A percentile compares a stretch with the other conserved stretches of the same genome.
Conservation (phyloP, 2,329 filamentous ascomycete species). For the Pleomassaria siparia region DNA sequence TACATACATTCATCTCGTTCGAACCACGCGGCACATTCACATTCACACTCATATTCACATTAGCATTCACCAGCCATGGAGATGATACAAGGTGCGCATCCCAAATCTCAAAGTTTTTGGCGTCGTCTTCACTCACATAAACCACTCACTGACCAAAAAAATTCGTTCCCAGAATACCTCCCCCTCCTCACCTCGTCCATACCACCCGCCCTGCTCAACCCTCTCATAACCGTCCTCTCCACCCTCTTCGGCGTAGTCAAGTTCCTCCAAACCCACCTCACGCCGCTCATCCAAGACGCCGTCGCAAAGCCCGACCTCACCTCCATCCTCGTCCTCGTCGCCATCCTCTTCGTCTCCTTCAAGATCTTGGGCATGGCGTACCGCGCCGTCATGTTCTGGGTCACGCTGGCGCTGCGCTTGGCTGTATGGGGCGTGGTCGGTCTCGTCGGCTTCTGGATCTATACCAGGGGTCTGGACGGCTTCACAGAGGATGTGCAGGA, state of each 20-base stretch:
- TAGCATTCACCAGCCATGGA: neutral
- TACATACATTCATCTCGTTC: too few species aligned
- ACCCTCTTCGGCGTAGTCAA: conserved; percentile 26
- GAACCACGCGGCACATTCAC: neutral
- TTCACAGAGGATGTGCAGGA: conserved; percentile 60
- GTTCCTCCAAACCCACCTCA: conserved; percentile 31
- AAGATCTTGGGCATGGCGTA: conserved; percentile 69
- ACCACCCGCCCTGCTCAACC: conserved; percentile 32
- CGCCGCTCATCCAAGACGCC: conserved; percentile 30
- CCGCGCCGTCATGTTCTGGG: conserved; percentile 75
- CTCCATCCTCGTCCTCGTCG: conserved; percentile 58
- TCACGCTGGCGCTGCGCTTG: conserved; percentile 64
- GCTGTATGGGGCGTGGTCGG: conserved; percentile 65
- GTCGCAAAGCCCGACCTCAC: conserved; percentile 48
- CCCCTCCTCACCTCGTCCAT: conserved; percentile 33
- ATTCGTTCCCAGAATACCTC: conserved; percentile 33
- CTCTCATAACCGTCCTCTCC: conserved; percentile 31
- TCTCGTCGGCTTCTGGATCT: conserved; percentile 58
- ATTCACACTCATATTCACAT: neutral
- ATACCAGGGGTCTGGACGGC: conserved; percentile 64
- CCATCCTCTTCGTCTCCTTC: conserved; percentile 64
- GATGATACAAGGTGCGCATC: conserved; percentile 2
- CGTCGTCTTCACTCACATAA: too few species aligned
- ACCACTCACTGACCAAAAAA: neutral
- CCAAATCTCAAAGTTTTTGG: too few species aligned